Conservation (phyloP, 768 basidiomycete genomes). For the Phanerochaete carnosa region DNA sequence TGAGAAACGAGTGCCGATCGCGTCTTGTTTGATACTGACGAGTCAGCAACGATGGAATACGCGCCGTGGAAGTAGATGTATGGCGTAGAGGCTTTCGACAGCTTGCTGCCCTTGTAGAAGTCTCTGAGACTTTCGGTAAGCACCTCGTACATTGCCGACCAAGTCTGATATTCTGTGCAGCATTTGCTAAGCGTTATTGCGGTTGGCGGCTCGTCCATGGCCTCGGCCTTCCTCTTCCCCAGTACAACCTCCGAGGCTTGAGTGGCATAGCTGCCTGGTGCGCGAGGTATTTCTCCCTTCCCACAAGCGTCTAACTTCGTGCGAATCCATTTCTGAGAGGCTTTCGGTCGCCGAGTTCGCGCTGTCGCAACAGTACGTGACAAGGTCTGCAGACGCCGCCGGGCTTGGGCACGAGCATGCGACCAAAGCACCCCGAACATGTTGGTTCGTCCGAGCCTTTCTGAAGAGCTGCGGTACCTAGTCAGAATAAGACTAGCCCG, state of each 20-base stretch:
- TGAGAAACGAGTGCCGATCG: slow-evolving; percentile 11
- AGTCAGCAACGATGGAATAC: slow-evolving; percentile 20
- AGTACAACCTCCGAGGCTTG: background rate
- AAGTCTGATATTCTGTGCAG: slow-evolving; percentile 14
- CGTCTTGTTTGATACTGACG: background rate
- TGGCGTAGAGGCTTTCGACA: background rate
- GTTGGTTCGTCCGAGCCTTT: too few relatives aligned
- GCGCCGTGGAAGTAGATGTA: slow-evolving; percentile 14
- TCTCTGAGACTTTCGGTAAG: slow-evolving; percentile 2
- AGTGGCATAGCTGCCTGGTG: background rate
- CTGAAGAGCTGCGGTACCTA: too few relatives aligned
- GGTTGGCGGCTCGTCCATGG: background rate
- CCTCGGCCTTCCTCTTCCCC: background rate
- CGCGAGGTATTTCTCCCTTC: background rate
- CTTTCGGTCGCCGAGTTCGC: too few relatives aligned
- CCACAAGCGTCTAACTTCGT: background rate
- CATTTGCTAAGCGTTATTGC: background rate
- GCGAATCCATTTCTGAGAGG: too few relatives aligned
- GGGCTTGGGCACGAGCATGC: too few relatives aligned
- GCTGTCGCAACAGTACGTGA: too few relatives aligned
- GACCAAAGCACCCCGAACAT: too few relatives aligned
- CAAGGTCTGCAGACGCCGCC: too few relatives aligned
- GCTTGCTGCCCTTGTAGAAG: background rate
- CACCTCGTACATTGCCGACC: slow-evolving; percentile 13
- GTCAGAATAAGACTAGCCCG: too few relatives aligned